Base-by-base conservation (phyloP, 495 filamentous ascomycete genomes). In the Parathielavia appendiculata region DNA sequence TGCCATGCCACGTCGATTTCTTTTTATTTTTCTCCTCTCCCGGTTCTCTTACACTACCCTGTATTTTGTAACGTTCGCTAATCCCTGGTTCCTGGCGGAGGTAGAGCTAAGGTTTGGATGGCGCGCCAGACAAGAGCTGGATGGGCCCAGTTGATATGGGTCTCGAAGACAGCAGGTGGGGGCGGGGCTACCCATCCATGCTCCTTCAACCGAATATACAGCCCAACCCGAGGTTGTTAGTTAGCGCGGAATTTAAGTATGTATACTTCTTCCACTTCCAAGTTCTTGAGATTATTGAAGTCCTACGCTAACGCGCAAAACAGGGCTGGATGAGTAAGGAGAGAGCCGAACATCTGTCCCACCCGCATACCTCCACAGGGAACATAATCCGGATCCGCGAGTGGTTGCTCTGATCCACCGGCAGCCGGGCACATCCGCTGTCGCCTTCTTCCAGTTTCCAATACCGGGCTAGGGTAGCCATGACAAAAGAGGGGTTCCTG, bases 111-210 rank as follows among this genome's bases (percentile, higher is more conserved):
- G 11, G n/a, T 40, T 30, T 35, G 13, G 14, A 20, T 1, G 35
- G 10, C 4, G 35, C 35, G 20, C 12, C 22, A 17, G 35, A 1
- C 11, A n/a, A 11, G 49, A 51, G 55, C 35, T 46, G 55, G 55
- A 51, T 51, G 51, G 57, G 49, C 51, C 57, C 44, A 36, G 44
- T 32, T 54, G 34, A 59, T 53, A 59, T 44, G 56, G 46, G 46
- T 16, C 45, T 4, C 6, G 35, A 5, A 11, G 10, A 11, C 1
- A 32, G 46, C 23, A 49, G 14, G 14, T 22, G 46, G 12, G 46
- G 46, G 32, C 46, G 23, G 13, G 22, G 46, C 13, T 14, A 2
- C 35, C 9, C 4, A 4, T 38, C 35, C 35, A 3, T 38, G 35
- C 26, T 30, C 26, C 26, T 6, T 3, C 26, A n/a, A n/a, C n/a